Evolutionary conservation across 2,329 filamentous ascomycete genomes (phyloP).

Genomic region (Scytalidium sp.): DNA sequence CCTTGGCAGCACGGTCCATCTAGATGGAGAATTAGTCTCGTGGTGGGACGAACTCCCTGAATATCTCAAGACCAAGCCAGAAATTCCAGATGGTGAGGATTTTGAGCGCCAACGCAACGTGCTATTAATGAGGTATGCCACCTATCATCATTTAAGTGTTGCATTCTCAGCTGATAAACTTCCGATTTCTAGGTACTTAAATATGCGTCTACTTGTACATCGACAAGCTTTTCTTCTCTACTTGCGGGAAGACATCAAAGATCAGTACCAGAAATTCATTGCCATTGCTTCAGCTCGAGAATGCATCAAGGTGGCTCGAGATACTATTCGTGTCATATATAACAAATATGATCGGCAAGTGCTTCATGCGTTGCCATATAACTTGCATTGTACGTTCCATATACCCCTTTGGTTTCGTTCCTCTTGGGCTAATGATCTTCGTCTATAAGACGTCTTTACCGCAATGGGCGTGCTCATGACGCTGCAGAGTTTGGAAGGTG

Average conservation of each 20-base stretch:
- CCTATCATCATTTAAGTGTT: no score
- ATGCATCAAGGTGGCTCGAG: neutral
- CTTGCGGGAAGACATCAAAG: neutral
- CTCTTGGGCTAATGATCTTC: neutral
- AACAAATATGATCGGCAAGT: neutral
- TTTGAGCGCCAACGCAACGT: neutral
- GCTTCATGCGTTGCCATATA: neutral
- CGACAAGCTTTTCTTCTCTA: neutral
- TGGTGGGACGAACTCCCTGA: neutral
- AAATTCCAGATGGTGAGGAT: neutral
- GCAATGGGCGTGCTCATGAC: slow-evolving; percentile 1
- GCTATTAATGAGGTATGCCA: neutral
- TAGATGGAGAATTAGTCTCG: neutral
- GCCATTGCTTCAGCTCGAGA: neutral
- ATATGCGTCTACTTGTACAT: neutral
- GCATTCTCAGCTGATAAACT: no score
- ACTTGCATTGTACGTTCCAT: neutral
- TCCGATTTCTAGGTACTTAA: no score
- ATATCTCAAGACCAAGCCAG: neutral
- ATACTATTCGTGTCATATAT: neutral
- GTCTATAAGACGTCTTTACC: neutral
- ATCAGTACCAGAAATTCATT: neutral
- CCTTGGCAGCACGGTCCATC: neutral
- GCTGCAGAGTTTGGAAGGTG: neutral
- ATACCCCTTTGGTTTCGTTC: neutral